Percentiles rank a stretch among this genome's conserved stretches.
Conservation (phyloP, 1,284 basidiomycete genomes). For the Apiotrichum sp. region DNA sequence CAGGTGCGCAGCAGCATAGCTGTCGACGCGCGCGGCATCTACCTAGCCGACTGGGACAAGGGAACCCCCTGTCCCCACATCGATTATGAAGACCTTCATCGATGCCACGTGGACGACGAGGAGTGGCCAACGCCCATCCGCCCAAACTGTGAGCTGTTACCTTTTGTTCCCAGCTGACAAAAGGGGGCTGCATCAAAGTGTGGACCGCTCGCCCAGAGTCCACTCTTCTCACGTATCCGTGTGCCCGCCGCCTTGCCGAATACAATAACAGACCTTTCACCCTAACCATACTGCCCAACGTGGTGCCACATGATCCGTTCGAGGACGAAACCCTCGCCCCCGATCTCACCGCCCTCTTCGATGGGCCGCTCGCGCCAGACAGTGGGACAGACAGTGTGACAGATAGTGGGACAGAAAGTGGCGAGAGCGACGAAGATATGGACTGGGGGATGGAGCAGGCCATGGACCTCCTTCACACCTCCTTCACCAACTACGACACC, state of each 20-base stretch:
- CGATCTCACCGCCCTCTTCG: neutral
- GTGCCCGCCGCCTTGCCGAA: neutral
- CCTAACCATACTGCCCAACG: neutral
- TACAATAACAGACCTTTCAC: too few species aligned
- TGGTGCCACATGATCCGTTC: neutral
- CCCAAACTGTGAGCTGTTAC: conserved; percentile 4
- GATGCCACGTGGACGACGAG: neutral
- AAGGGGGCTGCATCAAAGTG: conserved; percentile 6
- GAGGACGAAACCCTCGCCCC: neutral
- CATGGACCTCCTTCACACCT: too few species aligned
- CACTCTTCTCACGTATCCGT: neutral
- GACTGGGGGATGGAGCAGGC: neutral
- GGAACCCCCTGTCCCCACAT: neutral
- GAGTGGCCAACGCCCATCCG: neutral
- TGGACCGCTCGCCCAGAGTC: conserved; percentile 4
- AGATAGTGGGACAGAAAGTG: too few species aligned
- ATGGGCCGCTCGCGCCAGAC: neutral
- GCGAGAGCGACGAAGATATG: neutral
- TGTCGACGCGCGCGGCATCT: conserved; percentile 8
- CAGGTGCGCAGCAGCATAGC: neutral
- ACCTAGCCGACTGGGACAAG: conserved; percentile 11
- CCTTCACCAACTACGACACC: too few species aligned
- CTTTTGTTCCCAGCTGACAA: neutral
- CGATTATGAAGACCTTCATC: neutral
- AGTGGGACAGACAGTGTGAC: neutral